phyloP scores from a whole-genome alignment of 768 basidiomycete species.

The Podaxis sp. region DNA sequence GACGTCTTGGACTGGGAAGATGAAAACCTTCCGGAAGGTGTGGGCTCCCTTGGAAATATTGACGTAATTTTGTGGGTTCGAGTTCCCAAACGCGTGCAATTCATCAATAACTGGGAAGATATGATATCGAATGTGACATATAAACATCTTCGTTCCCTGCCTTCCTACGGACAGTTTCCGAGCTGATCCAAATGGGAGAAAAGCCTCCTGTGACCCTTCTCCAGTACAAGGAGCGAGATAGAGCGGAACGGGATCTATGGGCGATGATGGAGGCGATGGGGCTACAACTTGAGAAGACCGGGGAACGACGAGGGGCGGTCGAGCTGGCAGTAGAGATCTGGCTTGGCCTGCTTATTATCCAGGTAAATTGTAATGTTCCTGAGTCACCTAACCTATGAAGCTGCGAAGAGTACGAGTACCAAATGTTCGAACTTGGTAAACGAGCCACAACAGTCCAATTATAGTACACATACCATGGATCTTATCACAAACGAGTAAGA shows the following conservation, averaged over 20 bases:
- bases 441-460: too few species aligned
- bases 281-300: slow-evolving; percentile 55
- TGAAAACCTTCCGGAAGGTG: slow-evolving; percentile 44
- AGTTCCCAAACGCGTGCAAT: not conserved
- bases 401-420: too few species aligned
- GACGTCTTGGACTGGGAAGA: slow-evolving; percentile 77
- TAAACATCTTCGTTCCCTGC: slow-evolving; percentile 84
- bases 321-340: slow-evolving; percentile 71
- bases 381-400: too few species aligned
- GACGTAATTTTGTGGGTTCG: slow-evolving; percentile 68
- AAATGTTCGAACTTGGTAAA: too few species aligned
- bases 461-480: not conserved
- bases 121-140: slow-evolving; percentile 95
- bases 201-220: slow-evolving; percentile 52
- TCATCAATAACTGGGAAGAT: not conserved
- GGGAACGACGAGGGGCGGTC: slow-evolving; percentile 54
- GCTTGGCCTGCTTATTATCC: slow-evolving; percentile 35
- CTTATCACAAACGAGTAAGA: not conserved
- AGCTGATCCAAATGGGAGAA: slow-evolving; percentile 38
- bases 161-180: slow-evolving; percentile 63
- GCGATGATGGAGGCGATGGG: slow-evolving; percentile 48
- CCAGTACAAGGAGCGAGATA: slow-evolving; percentile 87
- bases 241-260: slow-evolving; percentile 76
- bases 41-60: slow-evolving; percentile 38
- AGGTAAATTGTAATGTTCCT: too few species aligned